A percentile compares a stretch with the other conserved stretches of the same genome.
Conservation (phyloP, 257 asterid genomes). For the Capsicum baccatum region DNA sequence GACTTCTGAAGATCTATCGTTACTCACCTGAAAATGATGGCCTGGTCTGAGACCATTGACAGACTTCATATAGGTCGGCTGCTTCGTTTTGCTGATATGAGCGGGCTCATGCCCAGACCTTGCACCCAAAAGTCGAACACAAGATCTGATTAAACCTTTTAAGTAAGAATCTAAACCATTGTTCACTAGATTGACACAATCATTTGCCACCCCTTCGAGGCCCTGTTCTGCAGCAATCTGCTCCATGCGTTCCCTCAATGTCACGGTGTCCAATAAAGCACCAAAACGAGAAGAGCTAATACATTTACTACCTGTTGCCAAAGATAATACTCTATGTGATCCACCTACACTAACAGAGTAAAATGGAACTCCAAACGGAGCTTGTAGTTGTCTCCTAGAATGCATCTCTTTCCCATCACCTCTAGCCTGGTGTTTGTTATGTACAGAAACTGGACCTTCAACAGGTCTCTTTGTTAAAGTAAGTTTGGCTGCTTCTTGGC, state of each 20-base stretch:
- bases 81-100: slow-evolving; percentile 45
- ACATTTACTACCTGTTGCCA: slow-evolving; percentile 49
- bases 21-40: slow-evolving; percentile 57
- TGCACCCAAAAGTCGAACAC: slow-evolving; percentile 61
- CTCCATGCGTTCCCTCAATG: slow-evolving; percentile 72
- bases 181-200: slow-evolving; percentile 72
- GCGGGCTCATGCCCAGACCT: slow-evolving; percentile 53
- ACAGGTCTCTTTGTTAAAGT: slow-evolving; percentile 42
- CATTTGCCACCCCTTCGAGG: slow-evolving; percentile 70
- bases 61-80: slow-evolving; percentile 47
- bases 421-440: slow-evolving; percentile 49
- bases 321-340: slow-evolving; percentile 54
- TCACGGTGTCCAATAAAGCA: slow-evolving; percentile 60
- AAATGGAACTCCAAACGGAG: slow-evolving; percentile 81
- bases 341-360: slow-evolving; percentile 72
- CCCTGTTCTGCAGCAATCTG: slow-evolving; percentile 69
- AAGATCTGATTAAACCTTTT: slow-evolving; percentile 67
- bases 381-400: slow-evolving; percentile 63
- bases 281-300: slow-evolving; percentile 48
- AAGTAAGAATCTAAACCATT: slow-evolving; percentile 73
- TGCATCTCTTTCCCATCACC: slow-evolving; percentile 47
- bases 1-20: slow-evolving; percentile 47
- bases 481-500: slow-evolving; percentile 37
- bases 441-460: slow-evolving; percentile 50
- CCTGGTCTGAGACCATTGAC: slow-evolving; percentile 71